Evolutionary conservation across 2,329 filamentous ascomycete species (phyloP), one percentile per base, ranked within the genome.

Genomic region (Claviceps monticola): DNA sequence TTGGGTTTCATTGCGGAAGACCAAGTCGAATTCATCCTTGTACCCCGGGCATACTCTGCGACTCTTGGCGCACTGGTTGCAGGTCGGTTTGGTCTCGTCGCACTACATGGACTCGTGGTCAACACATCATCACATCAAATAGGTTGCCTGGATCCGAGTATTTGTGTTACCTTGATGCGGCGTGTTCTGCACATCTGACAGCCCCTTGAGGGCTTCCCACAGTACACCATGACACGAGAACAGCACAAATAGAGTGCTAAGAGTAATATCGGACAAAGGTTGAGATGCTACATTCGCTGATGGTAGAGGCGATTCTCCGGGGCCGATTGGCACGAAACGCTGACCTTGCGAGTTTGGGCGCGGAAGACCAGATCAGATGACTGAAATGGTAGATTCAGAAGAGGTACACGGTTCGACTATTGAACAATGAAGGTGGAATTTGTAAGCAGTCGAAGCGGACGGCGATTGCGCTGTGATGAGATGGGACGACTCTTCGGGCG

Each of bases 121-220:
- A 54, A 47, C 29, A 34, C 6, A 19, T 8, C 14, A 8, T 14
- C n/a, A 47, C 38, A 6, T 29, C 19, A 5, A 2, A 19, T 7
- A 14, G 8, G 8, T n/a, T 41, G 45, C 17, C 17, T 16, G n/a
- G 26, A 26, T 21, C 29, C 9, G 14, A 46, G 26, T 19, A 11
- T 13, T 19, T 29, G 39, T 2, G 46, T 17, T 72, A 84, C 84
- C 76, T 87, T 87, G 62, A 88, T 87, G 59, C 83, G 75, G 57
- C 84, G 75, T 38, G 76, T 83, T 63, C 83, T 78, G 64, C 84
- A 88, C 78, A 83, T 86, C 68, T 85, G 83, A 60, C 84, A 88
- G 59, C 83, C 84, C 68, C 74, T 70, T 1, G 80, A 83, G 60
- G 81, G 78, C 66, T 81, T 82, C 43, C 80, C 80, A 55, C 77